These are phyloP conservation scores for Lactifluus rugatus DNA, from an alignment of 768 basidiomycete genomes.

Conservation along the genomic window DNA sequence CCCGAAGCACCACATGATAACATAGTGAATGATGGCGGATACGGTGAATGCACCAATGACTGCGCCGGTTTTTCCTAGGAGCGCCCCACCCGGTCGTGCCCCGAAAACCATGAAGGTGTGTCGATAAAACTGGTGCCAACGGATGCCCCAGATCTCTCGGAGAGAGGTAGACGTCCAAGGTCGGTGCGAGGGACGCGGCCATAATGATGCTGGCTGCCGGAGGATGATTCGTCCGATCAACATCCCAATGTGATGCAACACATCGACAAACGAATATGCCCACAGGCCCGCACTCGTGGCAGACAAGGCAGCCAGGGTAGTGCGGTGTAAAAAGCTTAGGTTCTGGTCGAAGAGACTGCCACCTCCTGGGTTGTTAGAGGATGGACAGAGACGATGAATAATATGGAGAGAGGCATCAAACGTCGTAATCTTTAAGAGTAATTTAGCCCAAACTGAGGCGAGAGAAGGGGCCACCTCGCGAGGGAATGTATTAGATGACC, in stretches of 20 bases:
- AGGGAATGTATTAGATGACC: slow-evolving; percentile 7
- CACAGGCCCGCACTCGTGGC: slow-evolving; percentile 2
- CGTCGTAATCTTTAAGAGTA: not conserved
- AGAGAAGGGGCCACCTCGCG: not conserved
- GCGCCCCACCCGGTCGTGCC: slow-evolving; percentile 25
- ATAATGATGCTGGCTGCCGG: slow-evolving; percentile 24
- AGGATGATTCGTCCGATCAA: slow-evolving; percentile 25
- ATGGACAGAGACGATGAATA: not conserved
- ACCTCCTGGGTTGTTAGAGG: not conserved
- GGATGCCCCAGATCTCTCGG: slow-evolving; percentile 29
- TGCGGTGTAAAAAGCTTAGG: not conserved
- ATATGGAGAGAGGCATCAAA: not conserved
- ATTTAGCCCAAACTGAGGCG: not conserved
- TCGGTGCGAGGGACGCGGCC: slow-evolving; percentile 28
- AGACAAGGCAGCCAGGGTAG: not conserved
- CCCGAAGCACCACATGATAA: slow-evolving; percentile 50
- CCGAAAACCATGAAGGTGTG: slow-evolving; percentile 27
- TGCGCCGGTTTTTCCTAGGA: slow-evolving; percentile 40
- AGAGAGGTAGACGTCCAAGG: slow-evolving; percentile 32
- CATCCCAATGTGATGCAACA: slow-evolving; percentile 22
- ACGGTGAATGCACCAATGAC: slow-evolving; percentile 50
- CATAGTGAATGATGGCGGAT: slow-evolving; percentile 52
- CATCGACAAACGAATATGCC: slow-evolving; percentile 13
- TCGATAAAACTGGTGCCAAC: slow-evolving; percentile 33
- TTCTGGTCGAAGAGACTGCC: slow-evolving; percentile 1